Evolutionary conservation across 495 filamentous ascomycete genomes (phyloP).

Genomic region (Aspergillus haitiensis): DNA sequence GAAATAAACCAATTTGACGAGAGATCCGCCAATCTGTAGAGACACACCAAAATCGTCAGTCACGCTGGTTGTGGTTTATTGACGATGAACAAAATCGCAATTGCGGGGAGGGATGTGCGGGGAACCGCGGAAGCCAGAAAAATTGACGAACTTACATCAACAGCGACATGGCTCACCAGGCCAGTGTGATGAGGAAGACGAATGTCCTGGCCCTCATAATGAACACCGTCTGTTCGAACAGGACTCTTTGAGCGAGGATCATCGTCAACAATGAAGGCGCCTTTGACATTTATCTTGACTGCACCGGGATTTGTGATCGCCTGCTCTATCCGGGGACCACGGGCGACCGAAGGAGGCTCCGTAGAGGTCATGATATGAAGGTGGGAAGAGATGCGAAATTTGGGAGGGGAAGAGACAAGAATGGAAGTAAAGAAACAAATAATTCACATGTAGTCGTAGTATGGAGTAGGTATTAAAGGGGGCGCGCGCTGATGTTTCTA

Average conservation of each 20-base stretch:
- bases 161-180: constrained; percentile 91
- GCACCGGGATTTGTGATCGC: constrained; percentile 80
- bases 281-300: constrained; percentile 90
- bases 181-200: constrained; percentile 92
- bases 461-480: constrained; percentile 4
- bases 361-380: constrained; percentile 23
- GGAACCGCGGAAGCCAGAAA: constrained; percentile 29
- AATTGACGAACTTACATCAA: constrained; percentile 70
- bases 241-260: constrained; percentile 56
- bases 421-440: constrained; percentile 1
- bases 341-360: constrained; percentile 26
- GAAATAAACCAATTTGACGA: constrained; percentile 97
- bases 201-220: constrained; percentile 86
- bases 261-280: constrained; percentile 93
- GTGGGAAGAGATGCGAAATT: constrained; percentile 27
- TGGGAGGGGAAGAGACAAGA: constrained; percentile 14
- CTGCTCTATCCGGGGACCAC: constrained; percentile 52
- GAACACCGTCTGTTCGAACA: constrained; percentile 56
- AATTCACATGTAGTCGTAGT: constrained; percentile 5
- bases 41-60: constrained; percentile 26
- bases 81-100: constrained; percentile 17
- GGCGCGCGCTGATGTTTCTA: constrained; percentile 15
- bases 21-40: constrained; percentile 83
- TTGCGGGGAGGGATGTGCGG: constrained; percentile 42
- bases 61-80: constrained; percentile 7